Percentiles rank a stretch among this genome's conserved stretches.
Conservation (phyloP, 768 basidiomycete species). For the Gloeopeniophorella convolvens region DNA sequence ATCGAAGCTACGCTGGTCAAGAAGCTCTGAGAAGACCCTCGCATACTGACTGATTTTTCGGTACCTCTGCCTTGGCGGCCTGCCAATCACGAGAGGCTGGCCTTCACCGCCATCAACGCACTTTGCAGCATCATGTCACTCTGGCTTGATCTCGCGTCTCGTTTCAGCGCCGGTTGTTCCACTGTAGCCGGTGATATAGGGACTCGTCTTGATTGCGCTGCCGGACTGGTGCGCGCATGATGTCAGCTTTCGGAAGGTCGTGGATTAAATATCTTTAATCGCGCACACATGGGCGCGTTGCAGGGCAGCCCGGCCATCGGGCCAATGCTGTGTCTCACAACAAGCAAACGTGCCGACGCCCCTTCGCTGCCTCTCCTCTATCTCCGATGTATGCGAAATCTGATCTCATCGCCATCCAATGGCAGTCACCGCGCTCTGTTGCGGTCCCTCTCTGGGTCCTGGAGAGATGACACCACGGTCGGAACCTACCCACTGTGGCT, state of each 20-base stretch:
- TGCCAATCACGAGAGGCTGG: no score
- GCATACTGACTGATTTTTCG: no score
- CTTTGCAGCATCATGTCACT: not conserved
- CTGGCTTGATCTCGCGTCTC: not conserved
- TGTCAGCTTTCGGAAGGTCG: constrained; percentile 6
- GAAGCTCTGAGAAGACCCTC: no score
- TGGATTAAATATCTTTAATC: not conserved
- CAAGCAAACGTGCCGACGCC: not conserved
- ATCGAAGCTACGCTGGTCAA: no score
- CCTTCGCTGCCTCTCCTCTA: not conserved
- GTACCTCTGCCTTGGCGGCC: no score
- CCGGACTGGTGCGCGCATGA: not conserved
- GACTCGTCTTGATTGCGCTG: not conserved
- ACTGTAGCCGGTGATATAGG: not conserved
- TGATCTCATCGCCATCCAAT: not conserved
- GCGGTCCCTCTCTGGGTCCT: not conserved
- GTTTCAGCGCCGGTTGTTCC: not conserved
- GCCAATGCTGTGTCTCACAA: not conserved
- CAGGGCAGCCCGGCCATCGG: not conserved
- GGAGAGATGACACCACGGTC: constrained; percentile 1
- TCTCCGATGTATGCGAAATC: not conserved
- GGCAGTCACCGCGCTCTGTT: not conserved
- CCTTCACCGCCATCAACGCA: no score
- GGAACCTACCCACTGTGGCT: not conserved
- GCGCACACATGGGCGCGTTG: not conserved